Percentiles rank a stretch among this genome's conserved stretches.
These are phyloP conservation scores for Hypoxylon sp. DNA, from an alignment of 2,329 filamentous ascomycete species.

Conservation along the genomic window DNA sequence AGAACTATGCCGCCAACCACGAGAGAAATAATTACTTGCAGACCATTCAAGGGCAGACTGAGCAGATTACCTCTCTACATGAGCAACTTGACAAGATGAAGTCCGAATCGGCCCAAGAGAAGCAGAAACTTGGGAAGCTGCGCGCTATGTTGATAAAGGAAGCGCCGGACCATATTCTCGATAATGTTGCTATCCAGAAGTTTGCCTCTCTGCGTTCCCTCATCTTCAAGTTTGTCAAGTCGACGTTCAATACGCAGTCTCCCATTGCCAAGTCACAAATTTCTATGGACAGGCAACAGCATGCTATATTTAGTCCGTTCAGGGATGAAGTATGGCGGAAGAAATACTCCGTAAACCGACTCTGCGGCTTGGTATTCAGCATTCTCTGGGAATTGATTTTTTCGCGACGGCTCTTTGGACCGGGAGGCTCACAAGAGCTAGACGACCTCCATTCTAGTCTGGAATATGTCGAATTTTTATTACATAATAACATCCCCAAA, in stretches of 20 bases:
- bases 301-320: background rate
- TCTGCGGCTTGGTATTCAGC: background rate
- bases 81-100: background rate
- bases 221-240: background rate
- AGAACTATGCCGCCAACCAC: background rate
- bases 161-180: background rate
- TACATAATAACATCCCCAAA: background rate
- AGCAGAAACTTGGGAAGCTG: background rate
- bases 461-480: background rate
- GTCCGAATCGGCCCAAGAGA: background rate
- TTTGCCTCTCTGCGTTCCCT: background rate
- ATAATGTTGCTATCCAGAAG: background rate
- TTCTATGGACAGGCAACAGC: background rate
- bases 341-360: background rate
- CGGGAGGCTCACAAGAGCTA: background rate
- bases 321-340: background rate
- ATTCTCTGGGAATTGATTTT: background rate
- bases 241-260: background rate
- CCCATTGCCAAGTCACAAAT: too few relatives aligned
- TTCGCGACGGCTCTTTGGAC: background rate
- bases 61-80: background rate
- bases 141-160: background rate
- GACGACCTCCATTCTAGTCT: background rate
- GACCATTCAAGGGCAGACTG: background rate
- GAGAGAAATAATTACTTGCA: background rate